These are phyloP conservation scores for Drechslerella dactyloides DNA, from an alignment of 2,329 filamentous ascomycete species.

Conservation along the genomic window DNA sequence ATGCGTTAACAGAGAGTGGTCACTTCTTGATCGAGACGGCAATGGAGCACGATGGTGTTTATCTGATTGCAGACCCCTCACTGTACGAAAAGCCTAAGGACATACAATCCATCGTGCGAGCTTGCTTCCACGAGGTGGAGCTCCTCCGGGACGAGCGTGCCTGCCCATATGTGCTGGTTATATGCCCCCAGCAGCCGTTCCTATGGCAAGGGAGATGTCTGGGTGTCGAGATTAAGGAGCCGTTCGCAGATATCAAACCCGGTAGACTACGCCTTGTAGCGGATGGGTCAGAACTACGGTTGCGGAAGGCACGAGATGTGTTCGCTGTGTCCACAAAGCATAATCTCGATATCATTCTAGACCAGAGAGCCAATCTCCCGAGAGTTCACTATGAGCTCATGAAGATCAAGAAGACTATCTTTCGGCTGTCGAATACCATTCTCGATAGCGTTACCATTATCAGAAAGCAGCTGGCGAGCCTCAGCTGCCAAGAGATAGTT, in stretches of 20 bases:
- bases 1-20: slow-evolving; percentile 77
- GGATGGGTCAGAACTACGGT: slow-evolving; percentile 78
- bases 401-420: slow-evolving; percentile 93
- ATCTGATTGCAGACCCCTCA: slow-evolving; percentile 82
- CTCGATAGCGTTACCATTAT: slow-evolving; percentile 98
- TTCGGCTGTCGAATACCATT: slow-evolving; percentile 95
- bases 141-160: slow-evolving; percentile 73
- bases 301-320: slow-evolving; percentile 77
- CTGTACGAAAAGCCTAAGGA: slow-evolving; percentile 77
- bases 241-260: slow-evolving; percentile 81
- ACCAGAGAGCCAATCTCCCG: slow-evolving; percentile 89
- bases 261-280: slow-evolving; percentile 88
- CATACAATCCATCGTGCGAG: slow-evolving; percentile 83
- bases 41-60: slow-evolving; percentile 75
- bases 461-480: slow-evolving; percentile 78
- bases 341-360: slow-evolving; percentile 85
- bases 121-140: slow-evolving; percentile 74
- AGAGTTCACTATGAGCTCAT: slow-evolving; percentile 89
- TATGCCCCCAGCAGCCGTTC: slow-evolving; percentile 79
- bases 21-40: slow-evolving; percentile 84
- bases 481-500: slow-evolving; percentile 92
- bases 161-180: slow-evolving; percentile 83
- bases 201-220: slow-evolving; percentile 82
- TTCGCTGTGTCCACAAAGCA: slow-evolving; percentile 81
- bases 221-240: slow-evolving; percentile 73